These are phyloP conservation scores for Apiospora malaysiana DNA, from an alignment of 2,329 filamentous ascomycete genomes.

Conservation along the genomic window DNA sequence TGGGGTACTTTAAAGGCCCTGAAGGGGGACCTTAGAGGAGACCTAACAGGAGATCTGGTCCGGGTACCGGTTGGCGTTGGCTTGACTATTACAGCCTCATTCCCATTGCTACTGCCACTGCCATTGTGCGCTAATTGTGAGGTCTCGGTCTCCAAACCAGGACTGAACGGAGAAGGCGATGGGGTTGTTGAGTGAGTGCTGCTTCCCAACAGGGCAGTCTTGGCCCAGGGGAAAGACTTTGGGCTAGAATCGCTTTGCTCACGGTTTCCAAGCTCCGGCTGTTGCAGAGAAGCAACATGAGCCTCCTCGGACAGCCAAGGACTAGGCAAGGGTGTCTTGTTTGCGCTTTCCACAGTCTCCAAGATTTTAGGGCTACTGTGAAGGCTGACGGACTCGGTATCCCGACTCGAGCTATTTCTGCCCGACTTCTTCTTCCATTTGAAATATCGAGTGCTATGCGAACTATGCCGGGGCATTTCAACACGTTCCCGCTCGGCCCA, in stretches of 20 bases:
- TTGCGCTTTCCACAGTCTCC: constrained; percentile 19
- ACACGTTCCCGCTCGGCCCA: constrained; percentile 64
- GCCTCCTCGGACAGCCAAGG: constrained; percentile 55
- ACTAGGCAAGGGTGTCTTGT: constrained; percentile 22
- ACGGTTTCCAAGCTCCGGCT: constrained; percentile 27
- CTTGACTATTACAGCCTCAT: background rate
- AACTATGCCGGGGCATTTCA: constrained; percentile 35
- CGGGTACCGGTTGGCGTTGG: background rate
- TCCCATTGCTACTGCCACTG: background rate
- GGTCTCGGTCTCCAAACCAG: background rate
- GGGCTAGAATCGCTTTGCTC: background rate
- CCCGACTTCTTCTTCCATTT: constrained; percentile 47
- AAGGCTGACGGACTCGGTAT: constrained; percentile 22
- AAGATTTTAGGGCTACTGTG: constrained; percentile 19
- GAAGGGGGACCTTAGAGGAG: background rate
- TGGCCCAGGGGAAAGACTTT: background rate
- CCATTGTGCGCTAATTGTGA: background rate
- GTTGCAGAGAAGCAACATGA: constrained; percentile 54
- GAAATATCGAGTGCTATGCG: constrained; percentile 43
- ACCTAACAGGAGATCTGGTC: background rate
- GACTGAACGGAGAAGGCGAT: background rate
- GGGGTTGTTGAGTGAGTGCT: background rate
- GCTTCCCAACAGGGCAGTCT: background rate
- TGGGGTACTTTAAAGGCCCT: background rate
- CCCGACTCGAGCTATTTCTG: constrained; percentile 33